These are phyloP conservation scores for Fusarium sp. DNA, from an alignment of 2,329 filamentous ascomycete species.

Conservation along the genomic window DNA sequence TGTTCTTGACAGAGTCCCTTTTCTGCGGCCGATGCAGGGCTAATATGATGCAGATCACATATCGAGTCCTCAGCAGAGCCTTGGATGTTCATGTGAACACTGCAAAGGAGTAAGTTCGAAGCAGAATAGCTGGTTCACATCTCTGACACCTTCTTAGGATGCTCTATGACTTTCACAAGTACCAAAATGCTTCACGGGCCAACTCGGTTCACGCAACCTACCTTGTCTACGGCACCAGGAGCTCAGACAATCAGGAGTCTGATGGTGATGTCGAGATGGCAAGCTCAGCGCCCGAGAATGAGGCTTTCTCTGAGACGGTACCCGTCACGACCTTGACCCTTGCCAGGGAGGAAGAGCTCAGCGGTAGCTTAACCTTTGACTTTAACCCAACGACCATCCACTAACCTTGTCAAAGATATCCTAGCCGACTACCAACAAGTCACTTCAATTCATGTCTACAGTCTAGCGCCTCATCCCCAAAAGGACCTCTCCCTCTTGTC, in stretches of 20 bases:
- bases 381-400: background rate
- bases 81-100: constrained; percentile 86
- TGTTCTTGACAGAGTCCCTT: constrained; percentile 43
- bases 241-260: constrained; percentile 51
- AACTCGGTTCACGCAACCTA: constrained; percentile 92
- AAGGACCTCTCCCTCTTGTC: constrained; percentile 78
- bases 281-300: constrained; percentile 70
- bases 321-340: constrained; percentile 72
- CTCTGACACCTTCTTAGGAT: constrained; percentile 68
- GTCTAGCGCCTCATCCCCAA: constrained; percentile 77
- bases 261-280: constrained; percentile 78
- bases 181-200: constrained; percentile 84
- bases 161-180: constrained; percentile 87
- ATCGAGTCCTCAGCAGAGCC: constrained; percentile 84
- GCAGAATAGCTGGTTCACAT: constrained; percentile 12
- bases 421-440: constrained; percentile 79
- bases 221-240: constrained; percentile 79
- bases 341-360: constrained; percentile 77
- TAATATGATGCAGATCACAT: constrained; percentile 75
- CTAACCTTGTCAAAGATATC: constrained; percentile 61
- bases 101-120: constrained; percentile 81
- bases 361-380: constrained; percentile 55
- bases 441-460: constrained; percentile 87
- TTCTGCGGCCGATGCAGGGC: background rate
- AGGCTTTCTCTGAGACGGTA: constrained; percentile 61